A percentile compares a stretch with the other conserved stretches of the same genome.
These are phyloP conservation scores for Somion occarium DNA, from an alignment of 1,284 basidiomycete species.

Conservation along the genomic window DNA sequence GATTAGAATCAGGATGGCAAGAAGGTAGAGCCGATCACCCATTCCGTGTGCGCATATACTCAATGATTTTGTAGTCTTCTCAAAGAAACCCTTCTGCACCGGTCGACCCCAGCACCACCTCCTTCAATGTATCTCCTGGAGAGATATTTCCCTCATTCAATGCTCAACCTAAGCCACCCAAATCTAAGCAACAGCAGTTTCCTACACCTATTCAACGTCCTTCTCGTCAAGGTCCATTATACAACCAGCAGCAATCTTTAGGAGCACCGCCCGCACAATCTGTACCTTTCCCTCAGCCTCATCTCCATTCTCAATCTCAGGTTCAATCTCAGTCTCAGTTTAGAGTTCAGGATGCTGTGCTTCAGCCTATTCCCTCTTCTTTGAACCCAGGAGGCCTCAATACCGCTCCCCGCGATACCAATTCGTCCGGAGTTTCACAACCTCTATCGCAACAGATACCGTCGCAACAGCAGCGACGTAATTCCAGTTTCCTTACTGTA, in stretches of 20 bases:
- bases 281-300: not conserved
- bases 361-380: not conserved
- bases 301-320: not conserved
- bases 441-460: not conserved
- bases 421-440: not conserved
- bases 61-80: not conserved
- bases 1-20: conserved; percentile 1
- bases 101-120: conserved; percentile 13
- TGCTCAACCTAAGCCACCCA: not conserved
- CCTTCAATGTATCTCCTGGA: conserved; percentile 23
- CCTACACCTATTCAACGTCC: not conserved
- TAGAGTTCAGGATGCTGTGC: not conserved
- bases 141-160: conserved; percentile 26
- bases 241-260: not conserved
- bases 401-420: not conserved
- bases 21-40: not conserved
- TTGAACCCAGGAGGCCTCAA: not conserved
- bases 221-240: not conserved
- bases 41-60: not conserved
- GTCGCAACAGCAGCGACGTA: not conserved
- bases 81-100: not conserved
- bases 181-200: not conserved
- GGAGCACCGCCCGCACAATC: not conserved
- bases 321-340: not conserved
- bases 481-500: not conserved